Percentiles rank a stretch among this genome's conserved stretches.
phyloP scores from a whole-genome alignment of 768 basidiomycete genomes.

The Russula foetens region DNA sequence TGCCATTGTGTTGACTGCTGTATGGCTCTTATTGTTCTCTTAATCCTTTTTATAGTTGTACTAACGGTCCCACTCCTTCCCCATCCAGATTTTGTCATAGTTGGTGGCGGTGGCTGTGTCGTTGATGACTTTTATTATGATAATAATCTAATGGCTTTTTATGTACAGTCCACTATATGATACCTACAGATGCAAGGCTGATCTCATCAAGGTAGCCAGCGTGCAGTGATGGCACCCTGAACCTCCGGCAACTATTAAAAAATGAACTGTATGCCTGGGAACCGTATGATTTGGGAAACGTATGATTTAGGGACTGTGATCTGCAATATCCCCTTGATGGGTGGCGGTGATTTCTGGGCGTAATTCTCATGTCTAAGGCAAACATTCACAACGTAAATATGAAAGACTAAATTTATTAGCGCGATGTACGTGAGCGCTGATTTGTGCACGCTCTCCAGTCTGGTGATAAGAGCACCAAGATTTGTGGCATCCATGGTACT shows the following conservation, averaged over 20 bases:
- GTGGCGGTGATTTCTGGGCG: neutral
- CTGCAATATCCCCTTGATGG: too few relatives aligned
- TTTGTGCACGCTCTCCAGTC: neutral
- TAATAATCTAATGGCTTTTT: slow-evolving; percentile 11
- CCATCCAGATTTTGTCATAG: slow-evolving; percentile 12
- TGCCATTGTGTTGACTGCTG: slow-evolving; percentile 85
- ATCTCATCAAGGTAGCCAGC: neutral
- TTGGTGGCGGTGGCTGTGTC: neutral
- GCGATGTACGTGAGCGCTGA: too few relatives aligned
- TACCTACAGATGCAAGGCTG: neutral
- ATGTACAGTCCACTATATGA: neutral
- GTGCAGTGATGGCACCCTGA: neutral
- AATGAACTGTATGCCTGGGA: neutral
- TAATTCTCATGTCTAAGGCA: neutral
- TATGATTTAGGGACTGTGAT: too few relatives aligned
- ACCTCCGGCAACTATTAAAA: neutral
- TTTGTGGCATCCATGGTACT: too few relatives aligned
- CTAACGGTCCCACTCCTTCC: neutral
- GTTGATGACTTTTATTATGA: slow-evolving; percentile 1
- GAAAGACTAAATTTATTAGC: too few relatives aligned
- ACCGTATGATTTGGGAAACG: too few relatives aligned
- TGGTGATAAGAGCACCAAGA: neutral
- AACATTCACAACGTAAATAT: neutral
- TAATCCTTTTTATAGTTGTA: neutral
- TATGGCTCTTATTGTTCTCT: slow-evolving; percentile 38